Base-by-base conservation (phyloP, 768 basidiomycete genomes). In the Phlebiopsis gigantea region DNA sequence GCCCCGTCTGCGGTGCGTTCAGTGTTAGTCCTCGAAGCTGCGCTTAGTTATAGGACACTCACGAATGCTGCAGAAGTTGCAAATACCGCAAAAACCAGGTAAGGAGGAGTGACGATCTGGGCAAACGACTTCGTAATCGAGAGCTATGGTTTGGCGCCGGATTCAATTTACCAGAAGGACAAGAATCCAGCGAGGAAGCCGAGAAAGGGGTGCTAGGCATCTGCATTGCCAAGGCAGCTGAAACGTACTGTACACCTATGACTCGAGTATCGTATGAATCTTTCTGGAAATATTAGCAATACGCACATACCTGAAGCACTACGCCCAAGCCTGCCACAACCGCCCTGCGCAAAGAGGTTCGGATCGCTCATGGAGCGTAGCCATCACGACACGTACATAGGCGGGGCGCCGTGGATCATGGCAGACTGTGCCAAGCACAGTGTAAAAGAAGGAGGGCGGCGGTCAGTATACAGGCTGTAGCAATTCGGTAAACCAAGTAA, bases 371-470 rank as follows among this genome's bases (percentile, higher is more conserved):
- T 19, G n/a, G n/a, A 6, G 3, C 28, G 19, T 15, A 48, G n/a
- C 9, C 47, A 26, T 22, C 44, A 51, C 47, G 31, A 28, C 14
- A 68, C 76, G 45, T 54, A 83, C 83, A 82, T 82, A 0, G 82
- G 76, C 48, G 81, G 72, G 1, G 78, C 72, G 1, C 79, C 82
- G 50, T 80, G 71, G 19, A 79, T 69, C 74, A 83, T 71, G 22
- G 77, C 75, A 4, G 82, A 78, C 67, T 85, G 83, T 0, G 71
- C 69, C 42, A 73, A 63, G 61, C 83, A 85, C 10, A 82, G 54
- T 7, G 57, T 60, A n/a, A 56, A 56, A 10, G 72, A 63, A 15
- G 68, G 68, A 46, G 65, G n/a, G n/a, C n/a, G n/a, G n/a, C n/a
- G n/a, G n/a, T n/a, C n/a, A n/a, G n/a, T n/a, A n/a, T n/a, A n/a